These are phyloP conservation scores for Tricholoma sp. DNA, from an alignment of 768 basidiomycete genomes.

Conservation along the genomic window DNA sequence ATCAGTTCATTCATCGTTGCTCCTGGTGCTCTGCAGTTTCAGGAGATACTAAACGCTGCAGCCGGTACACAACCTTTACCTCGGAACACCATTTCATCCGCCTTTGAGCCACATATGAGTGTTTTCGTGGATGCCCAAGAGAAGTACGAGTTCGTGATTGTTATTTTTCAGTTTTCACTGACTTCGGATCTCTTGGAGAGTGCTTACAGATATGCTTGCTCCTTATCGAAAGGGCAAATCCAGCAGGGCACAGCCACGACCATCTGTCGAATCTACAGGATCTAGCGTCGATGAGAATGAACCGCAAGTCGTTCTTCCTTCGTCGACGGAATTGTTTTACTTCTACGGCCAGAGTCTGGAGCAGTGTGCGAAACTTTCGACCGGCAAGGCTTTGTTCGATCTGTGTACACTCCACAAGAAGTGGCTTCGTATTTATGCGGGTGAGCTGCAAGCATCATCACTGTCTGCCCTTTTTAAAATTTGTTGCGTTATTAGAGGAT, in stretches of 20 bases:
- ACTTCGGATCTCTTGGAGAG: slow-evolving; percentile 38
- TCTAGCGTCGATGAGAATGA: slow-evolving; percentile 38
- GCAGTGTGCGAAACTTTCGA: slow-evolving; percentile 88
- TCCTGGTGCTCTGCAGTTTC: slow-evolving; percentile 38
- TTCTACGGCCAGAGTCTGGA: slow-evolving; percentile 95
- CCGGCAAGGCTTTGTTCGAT: slow-evolving; percentile 78
- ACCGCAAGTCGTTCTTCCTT: slow-evolving; percentile 72
- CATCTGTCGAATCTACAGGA: slow-evolving; percentile 59
- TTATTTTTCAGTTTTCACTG: not conserved
- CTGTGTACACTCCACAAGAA: slow-evolving; percentile 81
- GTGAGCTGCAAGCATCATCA: slow-evolving; percentile 32
- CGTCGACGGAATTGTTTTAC: slow-evolving; percentile 95
- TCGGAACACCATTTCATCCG: slow-evolving; percentile 74
- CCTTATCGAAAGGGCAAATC: slow-evolving; percentile 57
- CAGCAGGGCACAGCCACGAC: slow-evolving; percentile 43
- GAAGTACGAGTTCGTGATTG: slow-evolving; percentile 46
- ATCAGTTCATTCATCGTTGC: not conserved
- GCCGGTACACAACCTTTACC: slow-evolving; percentile 45
- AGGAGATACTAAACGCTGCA: slow-evolving; percentile 55
- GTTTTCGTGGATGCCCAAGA: slow-evolving; percentile 97
- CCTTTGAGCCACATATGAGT: slow-evolving; percentile 88
- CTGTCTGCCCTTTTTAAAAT: slow-evolving; percentile 5
- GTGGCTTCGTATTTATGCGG: slow-evolving; percentile 92
- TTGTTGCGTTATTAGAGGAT: slow-evolving; percentile 67
- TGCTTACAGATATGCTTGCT: slow-evolving; percentile 86